Evolutionary conservation across 164 flowering plant genomes (phyloP), one percentile per base, ranked within the genome.

Genomic region (Houttuynia cordata): DNA sequence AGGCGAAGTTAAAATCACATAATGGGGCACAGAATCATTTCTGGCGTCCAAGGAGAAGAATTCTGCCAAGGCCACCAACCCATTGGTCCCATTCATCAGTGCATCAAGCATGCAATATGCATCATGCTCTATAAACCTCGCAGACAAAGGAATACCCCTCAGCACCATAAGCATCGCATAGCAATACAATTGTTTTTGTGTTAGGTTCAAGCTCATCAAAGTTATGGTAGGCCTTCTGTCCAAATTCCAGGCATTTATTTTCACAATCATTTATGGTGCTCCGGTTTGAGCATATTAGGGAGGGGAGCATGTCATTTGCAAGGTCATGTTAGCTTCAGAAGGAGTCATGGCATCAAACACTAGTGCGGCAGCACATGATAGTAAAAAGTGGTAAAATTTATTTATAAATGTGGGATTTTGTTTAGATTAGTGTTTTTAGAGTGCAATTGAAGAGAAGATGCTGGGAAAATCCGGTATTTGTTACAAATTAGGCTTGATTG

Each of bases 51-150:
- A 45, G 58, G 86, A 79, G 74, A 84, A 93, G 59, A 78, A 88
- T 13, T 88, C 86, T 51, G 88, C 83, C 92, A 93, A 85, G 51
- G 94, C 77, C 68, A 90, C 85, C 9, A 74, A 80, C 67, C 96
- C 94, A 69, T 67, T 55, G 7, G 76, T 63, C 34, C 97, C 96
- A 71, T 77, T 79, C 99, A 93, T 89, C 68, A 93, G 64, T 50
- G 92, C 86, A 65, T 93, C 96, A 71, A 93, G 88, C 97, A 93
- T 87, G 67, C 85, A 86, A 71, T 86, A 93, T 3, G 96, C 97
- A 79, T 90, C 99, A 65, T 93, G 99, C 71, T 93, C 99, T 82
- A 90, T 78, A 68, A 90, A 93, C 62, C 84, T 87, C 66, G 84
- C 93, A 9, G 97, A 93, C 50, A 90, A 69, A 42, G 90, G 82